Conservation (phyloP, 768 basidiomycete genomes). For the Favolaschia claudopus region DNA sequence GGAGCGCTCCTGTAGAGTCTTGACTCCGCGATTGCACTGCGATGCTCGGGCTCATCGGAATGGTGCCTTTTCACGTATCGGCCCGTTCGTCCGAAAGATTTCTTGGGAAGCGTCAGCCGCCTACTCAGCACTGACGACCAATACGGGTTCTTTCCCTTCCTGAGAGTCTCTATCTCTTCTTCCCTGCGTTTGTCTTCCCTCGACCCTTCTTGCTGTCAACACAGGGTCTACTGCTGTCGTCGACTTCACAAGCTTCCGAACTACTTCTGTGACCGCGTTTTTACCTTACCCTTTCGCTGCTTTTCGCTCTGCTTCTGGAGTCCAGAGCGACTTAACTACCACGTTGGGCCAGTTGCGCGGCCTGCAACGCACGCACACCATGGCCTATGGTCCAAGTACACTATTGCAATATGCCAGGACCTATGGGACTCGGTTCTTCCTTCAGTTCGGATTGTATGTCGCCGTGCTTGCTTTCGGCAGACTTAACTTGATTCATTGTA, state of each 20-base stretch:
- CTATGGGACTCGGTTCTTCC: conserved; percentile 61
- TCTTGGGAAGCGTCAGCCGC: too few species aligned
- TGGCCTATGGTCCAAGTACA: conserved; percentile 13
- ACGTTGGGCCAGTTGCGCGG: conserved; percentile 6
- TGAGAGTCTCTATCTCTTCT: too few species aligned
- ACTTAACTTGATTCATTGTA: conserved; percentile 10
- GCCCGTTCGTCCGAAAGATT: too few species aligned
- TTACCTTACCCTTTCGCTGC: not conserved
- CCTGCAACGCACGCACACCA: conserved; percentile 7
- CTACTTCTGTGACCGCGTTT: conserved; percentile 22
- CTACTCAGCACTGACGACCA: too few species aligned
- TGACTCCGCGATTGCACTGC: too few species aligned
- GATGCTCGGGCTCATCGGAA: too few species aligned
- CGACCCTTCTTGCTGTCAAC: too few species aligned
- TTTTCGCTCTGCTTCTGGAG: conserved; percentile 21
- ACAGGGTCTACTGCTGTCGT: not conserved
- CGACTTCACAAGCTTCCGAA: conserved; percentile 11
- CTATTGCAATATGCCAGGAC: conserved; percentile 49
- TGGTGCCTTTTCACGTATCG: too few species aligned
- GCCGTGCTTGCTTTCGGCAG: conserved; percentile 15
- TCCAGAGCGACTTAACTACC: conserved; percentile 17
- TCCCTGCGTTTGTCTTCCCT: too few species aligned
- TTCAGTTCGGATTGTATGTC: conserved; percentile 83
- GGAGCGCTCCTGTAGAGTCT: too few species aligned
- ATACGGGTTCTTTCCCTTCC: too few species aligned